These are phyloP conservation scores for Pythium dissotocum DNA, from an alignment of 352 stramenopile species.

Conservation along the genomic window DNA sequence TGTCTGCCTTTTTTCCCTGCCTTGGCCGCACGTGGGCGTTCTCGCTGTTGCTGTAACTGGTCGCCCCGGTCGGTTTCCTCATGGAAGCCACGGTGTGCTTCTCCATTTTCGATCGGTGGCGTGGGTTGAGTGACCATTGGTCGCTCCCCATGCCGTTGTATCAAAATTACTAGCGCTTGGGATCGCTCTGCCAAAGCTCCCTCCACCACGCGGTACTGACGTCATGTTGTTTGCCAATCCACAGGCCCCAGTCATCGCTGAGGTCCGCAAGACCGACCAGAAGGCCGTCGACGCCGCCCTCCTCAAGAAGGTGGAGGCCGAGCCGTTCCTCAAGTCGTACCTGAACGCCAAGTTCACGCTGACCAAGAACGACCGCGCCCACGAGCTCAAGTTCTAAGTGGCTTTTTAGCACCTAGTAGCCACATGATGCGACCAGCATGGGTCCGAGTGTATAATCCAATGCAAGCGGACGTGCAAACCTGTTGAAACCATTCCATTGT, in stretches of 20 bases:
- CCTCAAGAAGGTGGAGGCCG: slow-evolving; percentile 82
- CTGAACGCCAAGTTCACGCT: slow-evolving; percentile 98
- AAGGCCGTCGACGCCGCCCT: slow-evolving; percentile 95
- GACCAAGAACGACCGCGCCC: slow-evolving; percentile 96
- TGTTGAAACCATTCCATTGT: slow-evolving; percentile 25
- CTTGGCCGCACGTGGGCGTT: slow-evolving; percentile 24
- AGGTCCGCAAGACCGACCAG: slow-evolving; percentile 99
- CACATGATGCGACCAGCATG: slow-evolving; percentile 16
- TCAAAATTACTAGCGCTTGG: slow-evolving; percentile 81
- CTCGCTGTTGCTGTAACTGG: slow-evolving; percentile 31
- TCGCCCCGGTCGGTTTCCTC: background rate
- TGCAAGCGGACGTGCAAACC: slow-evolving; percentile 29
- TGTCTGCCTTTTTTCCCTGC: slow-evolving; percentile 9
- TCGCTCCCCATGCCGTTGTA: slow-evolving; percentile 18
- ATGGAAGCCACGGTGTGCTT: slow-evolving; percentile 1
- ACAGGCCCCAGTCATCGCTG: slow-evolving; percentile 91
- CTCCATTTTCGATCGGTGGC: slow-evolving; percentile 15
- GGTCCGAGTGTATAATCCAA: slow-evolving; percentile 21
- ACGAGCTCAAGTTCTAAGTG: slow-evolving; percentile 99
- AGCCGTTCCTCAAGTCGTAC: slow-evolving; percentile 97
- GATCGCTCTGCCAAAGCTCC: slow-evolving; percentile 91
- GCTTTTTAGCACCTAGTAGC: slow-evolving; percentile 15
- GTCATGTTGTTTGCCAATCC: background rate
- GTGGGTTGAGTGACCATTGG: slow-evolving; percentile 18
- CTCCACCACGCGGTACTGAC: slow-evolving; percentile 45